phyloP scores from a whole-genome alignment of 2,329 filamentous ascomycete genomes.

The Aspergillus cejpii region DNA sequence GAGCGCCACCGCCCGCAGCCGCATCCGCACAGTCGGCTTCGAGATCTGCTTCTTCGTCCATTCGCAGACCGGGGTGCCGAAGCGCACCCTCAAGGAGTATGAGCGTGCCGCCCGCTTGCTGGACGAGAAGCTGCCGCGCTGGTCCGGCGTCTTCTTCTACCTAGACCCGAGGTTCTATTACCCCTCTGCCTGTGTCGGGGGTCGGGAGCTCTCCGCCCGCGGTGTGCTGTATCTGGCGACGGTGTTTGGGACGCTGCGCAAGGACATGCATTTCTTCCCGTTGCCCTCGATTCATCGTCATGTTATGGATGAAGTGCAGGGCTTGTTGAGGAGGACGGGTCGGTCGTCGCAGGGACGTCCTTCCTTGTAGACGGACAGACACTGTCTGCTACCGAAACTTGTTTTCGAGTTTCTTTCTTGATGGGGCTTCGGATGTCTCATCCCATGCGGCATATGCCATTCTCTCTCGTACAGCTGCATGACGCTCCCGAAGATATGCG shows the following conservation, averaged over 20 bases:
- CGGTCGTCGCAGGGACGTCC: slow-evolving; percentile 1
- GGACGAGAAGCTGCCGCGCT: slow-evolving; percentile 21
- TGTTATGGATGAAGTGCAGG: slow-evolving; percentile 22
- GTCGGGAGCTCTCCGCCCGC: slow-evolving; percentile 23
- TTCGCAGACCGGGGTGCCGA: slow-evolving; percentile 28
- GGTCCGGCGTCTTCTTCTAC: slow-evolving; percentile 27
- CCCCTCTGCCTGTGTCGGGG: slow-evolving; percentile 23
- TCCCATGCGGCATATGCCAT: not conserved
- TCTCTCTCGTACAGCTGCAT: not conserved
- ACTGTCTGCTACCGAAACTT: too few species aligned
- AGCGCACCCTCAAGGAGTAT: slow-evolving; percentile 29
- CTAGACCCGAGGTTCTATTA: slow-evolving; percentile 33
- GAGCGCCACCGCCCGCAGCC: slow-evolving; percentile 25
- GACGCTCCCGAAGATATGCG: not conserved
- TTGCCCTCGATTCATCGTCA: slow-evolving; percentile 22
- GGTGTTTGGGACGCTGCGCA: slow-evolving; percentile 22
- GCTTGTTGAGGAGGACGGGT: slow-evolving; percentile 9
- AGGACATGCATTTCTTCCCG: slow-evolving; percentile 30
- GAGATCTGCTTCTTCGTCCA: slow-evolving; percentile 36
- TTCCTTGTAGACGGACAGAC: not conserved
- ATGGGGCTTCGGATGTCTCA: too few species aligned
- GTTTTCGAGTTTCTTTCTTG: too few species aligned
- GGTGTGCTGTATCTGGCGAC: slow-evolving; percentile 29
- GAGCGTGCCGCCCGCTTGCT: slow-evolving; percentile 23
- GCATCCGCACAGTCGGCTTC: slow-evolving; percentile 33